These are phyloP conservation scores for Pulveroboletus sp. DNA, from an alignment of 1,284 basidiomycete genomes.

Conservation along the genomic window DNA sequence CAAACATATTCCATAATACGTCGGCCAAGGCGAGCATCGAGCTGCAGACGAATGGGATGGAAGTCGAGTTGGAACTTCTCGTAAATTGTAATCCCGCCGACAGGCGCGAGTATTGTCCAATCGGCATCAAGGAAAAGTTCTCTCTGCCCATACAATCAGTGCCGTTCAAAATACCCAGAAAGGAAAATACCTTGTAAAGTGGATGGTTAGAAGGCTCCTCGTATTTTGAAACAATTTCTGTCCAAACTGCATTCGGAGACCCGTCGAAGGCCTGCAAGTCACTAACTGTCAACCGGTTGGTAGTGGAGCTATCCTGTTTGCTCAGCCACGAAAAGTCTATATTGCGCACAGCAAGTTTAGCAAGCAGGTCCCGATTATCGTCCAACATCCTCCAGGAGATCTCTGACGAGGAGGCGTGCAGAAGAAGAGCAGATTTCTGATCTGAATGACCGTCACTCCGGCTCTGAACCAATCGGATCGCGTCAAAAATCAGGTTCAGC, in stretches of 20 bases:
- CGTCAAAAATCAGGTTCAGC: slow-evolving; percentile 85
- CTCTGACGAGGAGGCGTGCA: slow-evolving; percentile 82
- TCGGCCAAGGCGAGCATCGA: slow-evolving; percentile 80
- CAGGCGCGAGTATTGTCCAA: slow-evolving; percentile 83
- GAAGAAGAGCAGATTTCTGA: slow-evolving; percentile 77
- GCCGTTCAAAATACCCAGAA: background rate
- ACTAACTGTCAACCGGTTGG: slow-evolving; percentile 74
- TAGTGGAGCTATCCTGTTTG: slow-evolving; percentile 86
- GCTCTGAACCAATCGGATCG: slow-evolving; percentile 81
- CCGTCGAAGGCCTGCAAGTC: slow-evolving; percentile 89
- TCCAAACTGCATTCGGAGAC: slow-evolving; percentile 79
- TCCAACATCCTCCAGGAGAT: slow-evolving; percentile 96
- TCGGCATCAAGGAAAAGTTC: slow-evolving; percentile 67
- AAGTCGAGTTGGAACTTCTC: slow-evolving; percentile 80
- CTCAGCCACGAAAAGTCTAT: slow-evolving; percentile 85
- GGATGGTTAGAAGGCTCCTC: slow-evolving; percentile 66
- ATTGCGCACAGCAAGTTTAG: slow-evolving; percentile 81
- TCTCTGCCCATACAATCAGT: slow-evolving; percentile 38
- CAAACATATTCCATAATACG: slow-evolving; percentile 90
- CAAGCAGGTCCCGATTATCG: slow-evolving; percentile 67
- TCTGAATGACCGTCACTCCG: slow-evolving; percentile 68
- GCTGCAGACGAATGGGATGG: slow-evolving; percentile 85
- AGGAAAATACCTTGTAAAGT: slow-evolving; percentile 53
- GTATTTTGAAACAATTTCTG: slow-evolving; percentile 83
- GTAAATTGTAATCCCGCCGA: slow-evolving; percentile 92